Evolutionary conservation across 2,329 filamentous ascomycete genomes (phyloP), one percentile per base, ranked within the genome.

Genomic region (Lachnellula cervina): DNA sequence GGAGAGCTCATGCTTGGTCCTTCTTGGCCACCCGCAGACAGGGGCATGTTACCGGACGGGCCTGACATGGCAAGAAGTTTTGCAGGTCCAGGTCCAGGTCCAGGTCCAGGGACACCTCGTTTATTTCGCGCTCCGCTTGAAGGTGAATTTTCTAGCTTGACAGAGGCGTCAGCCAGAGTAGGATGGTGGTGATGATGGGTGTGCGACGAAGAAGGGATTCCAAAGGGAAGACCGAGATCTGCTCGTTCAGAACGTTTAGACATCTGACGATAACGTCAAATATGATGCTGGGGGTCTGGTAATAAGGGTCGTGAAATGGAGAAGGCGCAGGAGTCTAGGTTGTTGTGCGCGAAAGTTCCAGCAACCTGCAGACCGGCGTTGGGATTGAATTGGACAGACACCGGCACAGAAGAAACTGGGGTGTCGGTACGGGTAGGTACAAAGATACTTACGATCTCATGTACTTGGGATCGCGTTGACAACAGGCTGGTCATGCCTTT

Each of bases 1-100:
- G 73, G 70, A 16, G 61, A 58, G n/a, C 53, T 52, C 62, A 65
- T 66, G 54, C 52, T 64, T 25, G 65, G 49, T 50, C 64, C 64
- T 46, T 62, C 62, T 21, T 52, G 49, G 32, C 49, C 54, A 17
- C 25, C 49, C 14, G 43, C 21, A 6, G 59, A 48, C 28, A 58
- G 44, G 42, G 54, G 53, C 23, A 53, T 54, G 23, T 53, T 50
- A 44, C 49, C 54, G 16, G 65, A 60, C 34, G 60, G 51, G 19
- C 54, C 56, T 52, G 64, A 66, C 66, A 68, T 66, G n/a, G 59
- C 48, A 38, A 54, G 57, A 49, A 37, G 48, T 47, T 54, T 37
- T 53, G 59, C 49, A 37, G 57, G 45, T 42, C 45, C 61, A 44
- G 59, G 38, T 42, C 38, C 49, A 37, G 57, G 45, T 42, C 45